These are phyloP conservation scores for Scutellaria galericulata DNA, from an alignment of 257 asterid genomes.

Conservation along the genomic window DNA sequence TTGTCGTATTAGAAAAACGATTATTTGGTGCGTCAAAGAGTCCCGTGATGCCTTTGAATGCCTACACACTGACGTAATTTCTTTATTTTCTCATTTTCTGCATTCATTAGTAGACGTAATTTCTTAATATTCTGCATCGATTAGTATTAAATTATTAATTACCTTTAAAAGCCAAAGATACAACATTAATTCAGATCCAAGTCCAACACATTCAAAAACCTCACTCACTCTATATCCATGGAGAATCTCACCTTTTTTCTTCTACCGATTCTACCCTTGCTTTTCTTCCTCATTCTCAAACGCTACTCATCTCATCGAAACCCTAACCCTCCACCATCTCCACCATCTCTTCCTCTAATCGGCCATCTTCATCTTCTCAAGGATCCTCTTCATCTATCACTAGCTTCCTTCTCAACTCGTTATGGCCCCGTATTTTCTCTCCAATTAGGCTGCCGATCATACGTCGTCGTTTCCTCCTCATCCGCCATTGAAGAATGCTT, in stretches of 20 bases:
- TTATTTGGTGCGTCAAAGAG: no score
- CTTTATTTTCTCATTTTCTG: no score
- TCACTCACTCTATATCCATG: conserved; percentile 18
- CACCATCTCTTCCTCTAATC: conserved; percentile 53
- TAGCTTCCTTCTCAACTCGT: conserved; percentile 39
- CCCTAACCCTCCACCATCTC: conserved; percentile 48
- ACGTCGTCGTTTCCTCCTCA: conserved; percentile 58
- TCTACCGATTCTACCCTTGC: not conserved
- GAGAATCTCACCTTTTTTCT: conserved; percentile 24
- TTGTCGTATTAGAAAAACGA: no score
- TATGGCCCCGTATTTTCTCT: conserved; percentile 61
- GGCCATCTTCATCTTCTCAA: conserved; percentile 69
- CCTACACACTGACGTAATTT: no score
- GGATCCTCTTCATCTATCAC: conserved; percentile 40
- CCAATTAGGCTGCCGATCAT: conserved; percentile 45
- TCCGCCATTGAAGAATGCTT: conserved; percentile 24
- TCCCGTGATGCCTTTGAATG: no score
- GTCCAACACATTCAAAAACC: no score
- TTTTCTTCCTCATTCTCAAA: conserved; percentile 28
- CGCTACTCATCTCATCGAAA: not conserved
- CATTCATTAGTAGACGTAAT: no score
- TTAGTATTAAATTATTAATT: no score
- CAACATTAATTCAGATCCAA: no score
- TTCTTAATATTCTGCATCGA: no score
- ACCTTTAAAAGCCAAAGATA: no score